phyloP scores from a whole-genome alignment of 805 yeast genomes.

The Yueomyces sp. region DNA sequence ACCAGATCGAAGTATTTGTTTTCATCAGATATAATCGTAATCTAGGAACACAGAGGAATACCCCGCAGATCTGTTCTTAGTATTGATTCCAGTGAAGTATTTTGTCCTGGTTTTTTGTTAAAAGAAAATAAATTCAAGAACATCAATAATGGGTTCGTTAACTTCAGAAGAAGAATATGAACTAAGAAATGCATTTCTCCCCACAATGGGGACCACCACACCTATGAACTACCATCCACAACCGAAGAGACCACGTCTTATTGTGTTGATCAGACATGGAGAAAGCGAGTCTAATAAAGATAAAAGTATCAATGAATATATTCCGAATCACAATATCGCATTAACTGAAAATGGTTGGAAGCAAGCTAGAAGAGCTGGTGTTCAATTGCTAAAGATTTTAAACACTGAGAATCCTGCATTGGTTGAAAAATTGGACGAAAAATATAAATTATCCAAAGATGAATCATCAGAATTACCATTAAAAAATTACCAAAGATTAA shows the following conservation, averaged over 20 bases:
- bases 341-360: conserved; percentile 57
- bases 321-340: conserved; percentile 71
- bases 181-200: too few relatives aligned
- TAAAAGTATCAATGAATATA: conserved; percentile 61
- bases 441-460: conserved; percentile 6
- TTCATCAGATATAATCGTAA: too few relatives aligned
- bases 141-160: too few relatives aligned
- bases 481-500: conserved; percentile 17
- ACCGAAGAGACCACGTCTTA: conserved; percentile 34
- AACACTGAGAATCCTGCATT: conserved; percentile 15
- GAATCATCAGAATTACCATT: conserved; percentile 6
- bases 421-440: conserved; percentile 9
- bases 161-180: too few relatives aligned
- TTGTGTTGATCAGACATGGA: conserved; percentile 78
- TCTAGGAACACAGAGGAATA: too few relatives aligned
- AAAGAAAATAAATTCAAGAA: too few relatives aligned
- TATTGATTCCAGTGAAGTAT: too few relatives aligned
- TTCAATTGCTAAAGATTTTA: conserved; percentile 25
- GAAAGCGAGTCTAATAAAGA: conserved; percentile 86
- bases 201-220: too few relatives aligned
- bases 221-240: background rate
- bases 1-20: too few relatives aligned
- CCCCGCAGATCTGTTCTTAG: too few relatives aligned
- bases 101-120: too few relatives aligned
- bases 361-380: conserved; percentile 52